phyloP scores from a whole-genome alignment of 148 eudicot species.

The Rhododendron henanense region DNA sequence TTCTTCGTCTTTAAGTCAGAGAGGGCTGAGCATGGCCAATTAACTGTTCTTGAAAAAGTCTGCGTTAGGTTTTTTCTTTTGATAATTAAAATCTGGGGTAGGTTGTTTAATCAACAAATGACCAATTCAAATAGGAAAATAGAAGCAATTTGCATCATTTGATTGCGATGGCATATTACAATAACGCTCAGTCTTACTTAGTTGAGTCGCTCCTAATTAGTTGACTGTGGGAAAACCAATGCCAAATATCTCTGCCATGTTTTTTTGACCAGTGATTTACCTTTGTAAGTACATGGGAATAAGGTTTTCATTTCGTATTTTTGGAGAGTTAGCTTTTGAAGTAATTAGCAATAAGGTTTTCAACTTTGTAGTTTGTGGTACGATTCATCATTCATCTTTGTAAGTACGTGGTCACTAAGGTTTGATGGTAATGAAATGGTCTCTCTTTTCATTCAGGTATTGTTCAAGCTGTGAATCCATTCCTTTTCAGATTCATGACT shows the following conservation, averaged over 20 bases:
- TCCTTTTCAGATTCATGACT: slow-evolving; percentile 2
- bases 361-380: not conserved
- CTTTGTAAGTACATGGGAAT: not conserved
- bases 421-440: not conserved
- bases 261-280: not conserved
- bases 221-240: not conserved
- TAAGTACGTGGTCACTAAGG: not conserved
- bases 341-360: not conserved
- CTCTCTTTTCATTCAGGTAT: not conserved
- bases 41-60: not conserved
- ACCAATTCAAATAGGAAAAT: not conserved
- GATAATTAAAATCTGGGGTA: not conserved
- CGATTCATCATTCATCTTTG: not conserved
- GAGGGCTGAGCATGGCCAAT: not conserved
- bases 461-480: not conserved
- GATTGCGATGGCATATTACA: not conserved
- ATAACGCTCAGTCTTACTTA: not conserved
- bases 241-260: not conserved
- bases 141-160: not conserved
- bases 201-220: not conserved
- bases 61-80: not conserved
- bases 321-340: not conserved
- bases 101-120: not conserved
- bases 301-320: not conserved
- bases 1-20: not conserved